Evolutionary conservation across 352 stramenopile species (phyloP).

Genomic region (Phytophthora megakarya): DNA sequence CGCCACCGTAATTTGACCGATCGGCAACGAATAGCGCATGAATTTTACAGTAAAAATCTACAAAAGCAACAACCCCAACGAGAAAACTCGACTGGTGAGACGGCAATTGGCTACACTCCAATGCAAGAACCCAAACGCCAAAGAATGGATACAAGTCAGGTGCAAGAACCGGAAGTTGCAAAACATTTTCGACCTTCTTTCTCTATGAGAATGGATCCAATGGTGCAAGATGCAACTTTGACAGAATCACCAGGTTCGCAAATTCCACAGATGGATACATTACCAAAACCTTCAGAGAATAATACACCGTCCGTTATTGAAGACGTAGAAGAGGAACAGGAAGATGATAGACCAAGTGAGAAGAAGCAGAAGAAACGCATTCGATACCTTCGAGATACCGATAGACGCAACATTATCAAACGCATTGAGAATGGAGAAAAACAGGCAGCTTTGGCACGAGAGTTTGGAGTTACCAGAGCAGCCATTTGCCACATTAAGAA

Average conservation of each 20-base stretch:
- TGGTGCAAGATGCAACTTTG: neutral
- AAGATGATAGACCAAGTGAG: neutral
- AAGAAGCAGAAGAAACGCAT: conserved; percentile 48
- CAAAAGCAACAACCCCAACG: neutral
- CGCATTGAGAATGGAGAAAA: conserved; percentile 73
- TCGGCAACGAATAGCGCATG: conserved; percentile 13
- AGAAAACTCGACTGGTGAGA: conserved; percentile 1
- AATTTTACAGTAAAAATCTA: conserved; percentile 14
- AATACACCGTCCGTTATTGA: conserved; percentile 11
- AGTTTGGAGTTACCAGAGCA: conserved; percentile 72
- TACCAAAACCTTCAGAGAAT: neutral
- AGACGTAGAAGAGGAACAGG: conserved; percentile 6
- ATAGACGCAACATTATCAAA: conserved; percentile 68
- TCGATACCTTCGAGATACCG: conserved; percentile 60
- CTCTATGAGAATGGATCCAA: neutral
- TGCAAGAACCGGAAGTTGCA: neutral
- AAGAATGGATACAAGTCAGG: neutral
- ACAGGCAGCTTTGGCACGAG: conserved; percentile 57
- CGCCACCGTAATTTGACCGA: conserved; percentile 31
- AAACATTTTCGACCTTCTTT: neutral
- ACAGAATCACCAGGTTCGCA: neutral
- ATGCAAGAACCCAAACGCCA: conserved; percentile 6
- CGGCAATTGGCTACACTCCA: neutral
- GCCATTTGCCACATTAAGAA: conserved; percentile 86
- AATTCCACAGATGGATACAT: neutral